A percentile compares a stretch with the other conserved stretches of the same genome.
phyloP scores from a whole-genome alignment of 2,329 filamentous ascomycete species.

The Sphaerulina musiva region DNA sequence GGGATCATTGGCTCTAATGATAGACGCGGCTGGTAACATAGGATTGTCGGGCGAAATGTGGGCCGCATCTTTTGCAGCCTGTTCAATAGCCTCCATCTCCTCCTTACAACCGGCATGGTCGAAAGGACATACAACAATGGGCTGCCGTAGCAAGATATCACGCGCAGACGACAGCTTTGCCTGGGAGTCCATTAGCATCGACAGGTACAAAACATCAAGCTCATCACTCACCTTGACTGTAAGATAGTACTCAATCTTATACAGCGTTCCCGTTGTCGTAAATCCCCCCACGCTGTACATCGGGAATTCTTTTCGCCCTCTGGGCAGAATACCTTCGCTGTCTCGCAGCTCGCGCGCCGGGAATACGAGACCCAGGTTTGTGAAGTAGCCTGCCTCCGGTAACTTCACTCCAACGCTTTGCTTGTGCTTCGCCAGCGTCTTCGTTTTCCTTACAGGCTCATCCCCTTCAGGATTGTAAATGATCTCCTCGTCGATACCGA shows the following conservation, averaged over 20 bases:
- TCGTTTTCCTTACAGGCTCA: slow-evolving; percentile 73
- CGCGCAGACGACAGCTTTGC: slow-evolving; percentile 79
- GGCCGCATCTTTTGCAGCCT: slow-evolving; percentile 86
- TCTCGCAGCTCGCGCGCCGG: slow-evolving; percentile 85
- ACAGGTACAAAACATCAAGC: neutral
- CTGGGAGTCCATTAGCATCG: slow-evolving; percentile 44
- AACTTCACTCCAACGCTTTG: slow-evolving; percentile 76
- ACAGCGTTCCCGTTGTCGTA: slow-evolving; percentile 85
- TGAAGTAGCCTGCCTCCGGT: slow-evolving; percentile 86
- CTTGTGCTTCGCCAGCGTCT: slow-evolving; percentile 75
- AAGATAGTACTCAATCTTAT: slow-evolving; percentile 97
- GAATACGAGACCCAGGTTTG: slow-evolving; percentile 84
- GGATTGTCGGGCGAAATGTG: slow-evolving; percentile 84
- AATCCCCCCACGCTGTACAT: slow-evolving; percentile 84
- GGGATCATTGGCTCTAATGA: slow-evolving; percentile 71
- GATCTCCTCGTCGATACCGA: slow-evolving; percentile 93
- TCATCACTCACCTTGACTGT: slow-evolving; percentile 70
- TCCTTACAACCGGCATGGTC: slow-evolving; percentile 95
- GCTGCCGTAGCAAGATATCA: slow-evolving; percentile 82
- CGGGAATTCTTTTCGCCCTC: slow-evolving; percentile 81
- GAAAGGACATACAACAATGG: slow-evolving; percentile 90
- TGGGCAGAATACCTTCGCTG: slow-evolving; percentile 75
- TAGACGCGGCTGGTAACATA: slow-evolving; percentile 78
- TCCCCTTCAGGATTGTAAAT: slow-evolving; percentile 93
- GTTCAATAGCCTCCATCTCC: slow-evolving; percentile 97